phyloP scores from a whole-genome alignment of 768 basidiomycete genomes.

The Boletus vinaceobasis region DNA sequence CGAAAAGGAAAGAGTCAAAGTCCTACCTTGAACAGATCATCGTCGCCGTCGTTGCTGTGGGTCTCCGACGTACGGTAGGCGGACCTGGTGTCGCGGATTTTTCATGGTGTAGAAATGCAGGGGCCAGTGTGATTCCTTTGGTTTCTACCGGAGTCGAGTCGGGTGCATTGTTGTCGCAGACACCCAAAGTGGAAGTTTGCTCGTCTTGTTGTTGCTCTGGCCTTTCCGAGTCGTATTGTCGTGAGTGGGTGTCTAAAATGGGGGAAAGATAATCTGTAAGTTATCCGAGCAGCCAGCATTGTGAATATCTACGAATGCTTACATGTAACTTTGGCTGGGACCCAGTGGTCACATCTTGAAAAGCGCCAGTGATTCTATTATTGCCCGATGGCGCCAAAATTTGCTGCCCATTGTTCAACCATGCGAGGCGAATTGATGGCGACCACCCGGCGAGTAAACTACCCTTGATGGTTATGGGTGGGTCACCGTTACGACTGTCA shows the following conservation, averaged over 20 bases:
- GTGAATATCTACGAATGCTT: background rate
- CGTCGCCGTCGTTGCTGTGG: background rate
- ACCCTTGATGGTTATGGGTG: background rate
- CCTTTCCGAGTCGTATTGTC: background rate
- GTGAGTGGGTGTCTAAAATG: background rate
- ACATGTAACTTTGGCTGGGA: background rate
- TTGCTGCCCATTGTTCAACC: background rate
- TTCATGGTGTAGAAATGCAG: background rate
- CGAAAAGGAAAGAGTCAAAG: background rate
- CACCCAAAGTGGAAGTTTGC: too few species aligned
- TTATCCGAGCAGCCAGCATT: background rate
- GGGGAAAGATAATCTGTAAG: background rate
- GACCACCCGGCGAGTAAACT: accelerated
- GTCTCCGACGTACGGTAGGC: background rate
- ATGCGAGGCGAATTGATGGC: background rate
- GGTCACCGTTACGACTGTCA: background rate
- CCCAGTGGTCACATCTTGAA: background rate
- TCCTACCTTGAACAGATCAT: background rate
- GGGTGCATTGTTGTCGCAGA: too few species aligned
- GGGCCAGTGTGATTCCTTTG: background rate
- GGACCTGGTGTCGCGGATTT: background rate
- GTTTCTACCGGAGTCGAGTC: background rate
- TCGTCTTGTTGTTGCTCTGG: background rate
- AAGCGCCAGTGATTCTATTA: background rate
- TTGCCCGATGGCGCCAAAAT: background rate